Evolutionary conservation across 169 alveolate genomes (phyloP).

Genomic region (Cryptosporidium sp.): DNA sequence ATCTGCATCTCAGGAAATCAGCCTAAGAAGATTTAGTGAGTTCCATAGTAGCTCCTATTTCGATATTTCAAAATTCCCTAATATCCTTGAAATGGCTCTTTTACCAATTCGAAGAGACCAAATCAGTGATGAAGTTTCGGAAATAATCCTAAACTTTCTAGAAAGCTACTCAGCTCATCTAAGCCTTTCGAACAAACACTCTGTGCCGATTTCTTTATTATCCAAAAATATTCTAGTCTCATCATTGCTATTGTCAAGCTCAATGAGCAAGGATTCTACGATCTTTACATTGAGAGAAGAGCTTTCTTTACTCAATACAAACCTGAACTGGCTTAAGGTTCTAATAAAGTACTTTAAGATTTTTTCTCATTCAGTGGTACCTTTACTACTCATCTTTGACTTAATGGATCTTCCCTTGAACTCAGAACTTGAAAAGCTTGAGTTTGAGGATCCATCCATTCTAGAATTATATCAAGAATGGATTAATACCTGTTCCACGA

Average conservation of each 20-base stretch:
- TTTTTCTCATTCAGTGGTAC: conserved; percentile 29
- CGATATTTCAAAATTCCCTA: conserved; percentile 11
- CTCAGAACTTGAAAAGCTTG: background rate
- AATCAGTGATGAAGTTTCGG: conserved; percentile 35
- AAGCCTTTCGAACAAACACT: background rate
- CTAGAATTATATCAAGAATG: conserved; percentile 19
- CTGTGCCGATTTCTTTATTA: background rate
- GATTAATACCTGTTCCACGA: background rate
- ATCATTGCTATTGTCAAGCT: conserved; percentile 24
- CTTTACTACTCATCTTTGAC: conserved; percentile 42
- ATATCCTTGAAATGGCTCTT: conserved; percentile 8
- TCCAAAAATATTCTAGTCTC: conserved; percentile 23
- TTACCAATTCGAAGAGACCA: conserved; percentile 14
- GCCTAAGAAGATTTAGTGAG: background rate
- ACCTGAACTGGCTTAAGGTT: conserved; percentile 22
- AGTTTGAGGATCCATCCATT: background rate
- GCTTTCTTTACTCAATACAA: background rate
- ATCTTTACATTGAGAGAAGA: background rate
- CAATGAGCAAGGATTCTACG: background rate
- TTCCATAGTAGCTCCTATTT: background rate
- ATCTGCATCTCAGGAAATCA: conserved; percentile 29
- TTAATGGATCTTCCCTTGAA: conserved; percentile 20
- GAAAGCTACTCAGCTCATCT: conserved; percentile 13
- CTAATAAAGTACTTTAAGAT: conserved; percentile 13
- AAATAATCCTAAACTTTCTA: conserved; percentile 4